Evolutionary conservation across 352 stramenopile genomes (phyloP).

Genomic region (Phytopythium chamaehyphon): DNA sequence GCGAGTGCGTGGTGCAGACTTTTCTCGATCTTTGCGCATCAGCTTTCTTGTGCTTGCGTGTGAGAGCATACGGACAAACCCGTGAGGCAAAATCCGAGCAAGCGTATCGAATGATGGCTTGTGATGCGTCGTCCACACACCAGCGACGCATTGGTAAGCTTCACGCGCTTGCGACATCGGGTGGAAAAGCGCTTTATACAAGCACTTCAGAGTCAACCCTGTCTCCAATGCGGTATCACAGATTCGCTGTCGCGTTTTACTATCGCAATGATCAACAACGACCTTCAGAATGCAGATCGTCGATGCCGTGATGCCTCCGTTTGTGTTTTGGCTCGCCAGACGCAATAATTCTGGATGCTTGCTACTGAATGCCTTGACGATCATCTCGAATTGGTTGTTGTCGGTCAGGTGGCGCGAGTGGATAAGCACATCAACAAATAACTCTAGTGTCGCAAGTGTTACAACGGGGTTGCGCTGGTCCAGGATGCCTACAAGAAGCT

Average conservation of each 20-base stretch:
- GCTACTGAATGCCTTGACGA: conserved; percentile 57
- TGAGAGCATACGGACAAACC: conserved; percentile 77
- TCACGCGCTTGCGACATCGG: conserved; percentile 46
- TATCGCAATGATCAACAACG: conserved; percentile 65
- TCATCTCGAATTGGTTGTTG: conserved; percentile 69
- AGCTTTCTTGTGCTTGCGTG: conserved; percentile 53
- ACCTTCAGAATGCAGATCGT: conserved; percentile 65
- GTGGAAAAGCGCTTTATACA: conserved; percentile 75
- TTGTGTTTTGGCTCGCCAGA: conserved; percentile 38
- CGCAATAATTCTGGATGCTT: conserved; percentile 48
- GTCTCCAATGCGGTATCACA: conserved; percentile 67
- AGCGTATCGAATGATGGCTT: conserved; percentile 70
- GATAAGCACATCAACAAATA: conserved; percentile 60
- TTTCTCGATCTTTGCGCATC: conserved; percentile 50
- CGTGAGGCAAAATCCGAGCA: conserved; percentile 50
- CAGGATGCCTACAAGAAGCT: conserved; percentile 44
- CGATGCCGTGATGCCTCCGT: conserved; percentile 53
- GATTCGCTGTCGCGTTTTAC: conserved; percentile 51
- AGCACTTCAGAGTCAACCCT: conserved; percentile 45
- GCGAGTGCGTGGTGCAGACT: neutral
- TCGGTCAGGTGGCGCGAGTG: conserved; percentile 60
- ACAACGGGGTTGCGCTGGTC: conserved; percentile 43
- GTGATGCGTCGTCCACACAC: conserved; percentile 78
- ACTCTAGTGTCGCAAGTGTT: conserved; percentile 52
- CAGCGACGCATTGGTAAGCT: conserved; percentile 68